Base-by-base conservation (phyloP, 352 stramenopile genomes). In the Pilasporangium apinafurcum region DNA sequence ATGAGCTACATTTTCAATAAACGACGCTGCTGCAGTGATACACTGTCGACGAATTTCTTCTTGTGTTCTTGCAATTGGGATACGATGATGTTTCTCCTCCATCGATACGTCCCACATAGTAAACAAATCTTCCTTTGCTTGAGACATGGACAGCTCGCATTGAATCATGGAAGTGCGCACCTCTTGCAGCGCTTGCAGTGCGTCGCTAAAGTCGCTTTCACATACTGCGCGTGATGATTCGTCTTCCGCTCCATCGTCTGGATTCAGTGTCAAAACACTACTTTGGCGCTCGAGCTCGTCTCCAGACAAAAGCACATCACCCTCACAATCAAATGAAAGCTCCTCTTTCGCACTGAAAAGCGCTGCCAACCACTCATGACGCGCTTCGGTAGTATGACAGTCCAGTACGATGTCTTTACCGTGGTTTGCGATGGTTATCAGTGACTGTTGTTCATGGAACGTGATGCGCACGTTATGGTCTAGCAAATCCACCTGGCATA, bases 161-260 rank as follows among this genome's bases (percentile, higher is more conserved):
- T 76, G 64, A 48, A 86, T 71, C 29, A 87, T 81, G 7, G 78
- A 90, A 26, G 63, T 73, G 10, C 78, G 67, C 2, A 78, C 59
- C 36, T 80, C 65, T 32, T 85, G 72, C 28, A 90, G 61, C 10
- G 67, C 72, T 9, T 67, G 34, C 22, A 87, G 47, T 32, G 71
- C 63, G 13, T 84, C 72, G 24, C 62, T 82, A 35, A 82, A 83
- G 8, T 62, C 62, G 17, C 50, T 29, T 9, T n/a, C n/a, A n/a
- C n/a, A n/a, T n/a, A n/a, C n/a, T n/a, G n/a, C n/a, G n/a, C n/a
- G n/a, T n/a, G n/a, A n/a, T n/a, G n/a, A n/a, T n/a, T 66, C 39
- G 8, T 67, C 66, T n/a, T 53, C 46, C 6, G 50, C 46, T 13
- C 59, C 56, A 16, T 49, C 50, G 4, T n/a, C n/a, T n/a, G n/a